Base-by-base conservation (phyloP, 2,329 filamentous ascomycete genomes). In the Raffaelea ambrosiae region DNA sequence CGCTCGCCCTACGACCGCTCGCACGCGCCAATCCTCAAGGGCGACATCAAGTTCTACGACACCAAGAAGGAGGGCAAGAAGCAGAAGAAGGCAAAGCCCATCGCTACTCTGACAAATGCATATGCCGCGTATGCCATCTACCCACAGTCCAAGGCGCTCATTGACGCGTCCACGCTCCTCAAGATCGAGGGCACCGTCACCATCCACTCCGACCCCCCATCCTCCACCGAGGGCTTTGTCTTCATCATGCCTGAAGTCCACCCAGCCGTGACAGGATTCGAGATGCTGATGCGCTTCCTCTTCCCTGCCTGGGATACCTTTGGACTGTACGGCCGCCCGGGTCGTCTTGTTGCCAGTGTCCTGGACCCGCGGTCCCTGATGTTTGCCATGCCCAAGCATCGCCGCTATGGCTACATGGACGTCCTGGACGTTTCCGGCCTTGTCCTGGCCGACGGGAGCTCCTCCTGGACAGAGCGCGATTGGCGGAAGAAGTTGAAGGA, bases 191-290 rank as follows among this genome's bases (percentile, higher is more conserved):
- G 90, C 10, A 81, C 81, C 53, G 88, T 98, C 51, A 89, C 86
- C 0, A 87, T 96, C 36, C 89, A 96, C 66, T 84, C 84, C 0
- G 78, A 82, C 13, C 83, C 86, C 9, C 81, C 88, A 21, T 83
- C 84, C 0, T 81, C 81, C 3, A 86, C 85, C 0, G 93, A 98
- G 62, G 93, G 93, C 0, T 96, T 96, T 58, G 88, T 98, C 4
- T 98, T 98, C 60, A 83, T 97, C 56, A 96, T 98, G 90, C 93
- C 93, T 4, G 93, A 98, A 64, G 79, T 85, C 1, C 88, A 88
- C 59, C 84, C 91, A n/a, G 90, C 88, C 18, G 86, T 98, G 13
- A 86, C 81, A 47, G 93, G 93, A 0, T 95, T 97, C 57, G 93
- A 97, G 64, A 96, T 94, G 74, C 84, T 98, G 74, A 73, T 98